Evolutionary conservation across 257 asterid species (phyloP), one percentile per base, ranked within the genome.

Genomic region (Schizonepeta tenuifolia): DNA sequence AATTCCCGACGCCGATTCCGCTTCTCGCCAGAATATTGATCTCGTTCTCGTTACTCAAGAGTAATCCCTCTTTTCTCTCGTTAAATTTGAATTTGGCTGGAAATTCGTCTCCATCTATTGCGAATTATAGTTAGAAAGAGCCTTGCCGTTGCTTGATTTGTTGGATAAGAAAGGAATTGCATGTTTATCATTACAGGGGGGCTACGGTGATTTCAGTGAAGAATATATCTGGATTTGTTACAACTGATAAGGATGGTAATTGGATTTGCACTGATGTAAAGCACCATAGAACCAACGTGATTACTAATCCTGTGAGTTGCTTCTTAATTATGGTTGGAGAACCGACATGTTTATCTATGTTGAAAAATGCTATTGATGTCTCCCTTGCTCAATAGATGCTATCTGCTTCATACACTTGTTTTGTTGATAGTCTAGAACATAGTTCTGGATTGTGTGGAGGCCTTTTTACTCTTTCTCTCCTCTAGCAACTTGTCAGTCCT

Each of bases 1-100:
- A 74, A 89, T 93, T 76, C 97, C 98, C 1, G 97, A 93, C 77
- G 78, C 82, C n/a, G 97, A 89, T 83, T 84, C 98, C 18, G 96
- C 87, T 77, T 75, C 93, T 75, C 95, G 88, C 47, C 87, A 76
- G 86, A 89, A 83, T 79, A 89, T 93, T 75, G 97, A 93, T 75
- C 72, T 89, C 28, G 83, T 93, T 86, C 84, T 93, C 68, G 84
- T 93, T 73, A 87, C 89, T 63, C 65, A 82, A 38, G 79, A 86
- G 97, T 92, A 77, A 51, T 72, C 21, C 21, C 72, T 43, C 26
- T 20, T 14, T 24, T 24, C 22, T 33, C 35, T 24, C 11, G 15
- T 43, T 12, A 59, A 47, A 1, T 33, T 66, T 47, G 18, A 28
- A 67, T 54, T 28, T 47, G 67, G 33, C 14, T 31, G 26, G 53